Conservation (phyloP, 768 basidiomycete species). For the Hericium rajendrae region DNA sequence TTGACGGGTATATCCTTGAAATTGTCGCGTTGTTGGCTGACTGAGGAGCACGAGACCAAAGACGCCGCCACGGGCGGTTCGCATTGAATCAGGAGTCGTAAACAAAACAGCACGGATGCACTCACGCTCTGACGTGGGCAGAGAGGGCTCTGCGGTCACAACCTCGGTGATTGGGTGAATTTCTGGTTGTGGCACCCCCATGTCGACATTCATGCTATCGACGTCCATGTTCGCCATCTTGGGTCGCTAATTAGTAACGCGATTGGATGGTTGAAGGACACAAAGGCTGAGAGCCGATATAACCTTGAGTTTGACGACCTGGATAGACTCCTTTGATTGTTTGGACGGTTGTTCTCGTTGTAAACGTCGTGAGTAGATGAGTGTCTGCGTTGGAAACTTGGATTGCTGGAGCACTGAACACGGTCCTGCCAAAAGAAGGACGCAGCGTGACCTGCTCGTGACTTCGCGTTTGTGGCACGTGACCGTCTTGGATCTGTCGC, state of each 20-base stretch:
- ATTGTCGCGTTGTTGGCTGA: slow-evolving; percentile 33
- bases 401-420: neutral
- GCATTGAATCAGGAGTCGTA: neutral
- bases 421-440: neutral
- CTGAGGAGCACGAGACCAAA: neutral
- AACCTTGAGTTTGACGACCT: too few species aligned
- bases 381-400: neutral
- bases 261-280: too few species aligned
- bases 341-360: too few species aligned
- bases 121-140: slow-evolving; percentile 6
- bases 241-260: too few species aligned
- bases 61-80: neutral
- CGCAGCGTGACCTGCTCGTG: neutral
- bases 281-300: too few species aligned
- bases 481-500: neutral
- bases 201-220: neutral
- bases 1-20: slow-evolving; percentile 78
- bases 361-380: neutral
- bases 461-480: neutral
- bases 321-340: too few species aligned
- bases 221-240: slow-evolving; percentile 14
- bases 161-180: too few species aligned
- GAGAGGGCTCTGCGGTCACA: neutral
- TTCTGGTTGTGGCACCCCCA: too few species aligned
- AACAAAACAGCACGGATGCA: neutral